A percentile compares a stretch with the other conserved stretches of the same genome.
phyloP scores from a whole-genome alignment of 2,329 filamentous ascomycete genomes.

The Fusarium foetens region DNA sequence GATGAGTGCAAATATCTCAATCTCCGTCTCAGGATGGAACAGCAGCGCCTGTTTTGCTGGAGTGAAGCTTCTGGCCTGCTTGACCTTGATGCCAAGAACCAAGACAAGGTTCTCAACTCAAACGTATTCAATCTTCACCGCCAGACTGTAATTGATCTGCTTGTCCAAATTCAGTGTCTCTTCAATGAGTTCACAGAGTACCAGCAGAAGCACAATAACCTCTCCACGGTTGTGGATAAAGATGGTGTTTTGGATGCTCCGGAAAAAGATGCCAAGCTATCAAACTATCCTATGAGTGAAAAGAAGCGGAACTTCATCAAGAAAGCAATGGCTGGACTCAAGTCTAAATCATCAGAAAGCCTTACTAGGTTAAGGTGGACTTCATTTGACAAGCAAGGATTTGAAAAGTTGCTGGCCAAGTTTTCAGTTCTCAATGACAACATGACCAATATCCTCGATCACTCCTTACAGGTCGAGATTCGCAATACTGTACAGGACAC shows the following conservation, averaged over 20 bases:
- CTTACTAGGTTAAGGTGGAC: slow-evolving; percentile 55
- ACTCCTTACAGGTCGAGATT: slow-evolving; percentile 59
- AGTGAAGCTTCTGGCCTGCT: slow-evolving; percentile 60
- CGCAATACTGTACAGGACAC: slow-evolving; percentile 60
- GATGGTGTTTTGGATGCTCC: slow-evolving; percentile 51
- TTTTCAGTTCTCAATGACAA: slow-evolving; percentile 59
- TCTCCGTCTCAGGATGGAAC: slow-evolving; percentile 60
- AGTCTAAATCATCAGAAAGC: slow-evolving; percentile 50
- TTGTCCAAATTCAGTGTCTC: slow-evolving; percentile 59
- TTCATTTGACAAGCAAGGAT: slow-evolving; percentile 58
- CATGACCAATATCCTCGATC: slow-evolving; percentile 60
- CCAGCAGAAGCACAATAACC: slow-evolving; percentile 53
- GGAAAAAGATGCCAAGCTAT: slow-evolving; percentile 56
- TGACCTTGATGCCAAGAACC: slow-evolving; percentile 55
- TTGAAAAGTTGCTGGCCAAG: slow-evolving; percentile 56
- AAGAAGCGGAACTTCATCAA: slow-evolving; percentile 56
- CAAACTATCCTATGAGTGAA: slow-evolving; percentile 57
- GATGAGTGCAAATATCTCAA: slow-evolving; percentile 61
- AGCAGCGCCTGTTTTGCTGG: slow-evolving; percentile 61
- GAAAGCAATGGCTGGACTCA: slow-evolving; percentile 55
- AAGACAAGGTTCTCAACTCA: slow-evolving; percentile 55
- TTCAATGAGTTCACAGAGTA: slow-evolving; percentile 59
- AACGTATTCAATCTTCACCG: slow-evolving; percentile 61
- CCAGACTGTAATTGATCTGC: slow-evolving; percentile 59
- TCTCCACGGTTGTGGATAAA: slow-evolving; percentile 49